Base-by-base conservation (phyloP, 352 stramenopile genomes). In the Phytophthora sojae region DNA sequence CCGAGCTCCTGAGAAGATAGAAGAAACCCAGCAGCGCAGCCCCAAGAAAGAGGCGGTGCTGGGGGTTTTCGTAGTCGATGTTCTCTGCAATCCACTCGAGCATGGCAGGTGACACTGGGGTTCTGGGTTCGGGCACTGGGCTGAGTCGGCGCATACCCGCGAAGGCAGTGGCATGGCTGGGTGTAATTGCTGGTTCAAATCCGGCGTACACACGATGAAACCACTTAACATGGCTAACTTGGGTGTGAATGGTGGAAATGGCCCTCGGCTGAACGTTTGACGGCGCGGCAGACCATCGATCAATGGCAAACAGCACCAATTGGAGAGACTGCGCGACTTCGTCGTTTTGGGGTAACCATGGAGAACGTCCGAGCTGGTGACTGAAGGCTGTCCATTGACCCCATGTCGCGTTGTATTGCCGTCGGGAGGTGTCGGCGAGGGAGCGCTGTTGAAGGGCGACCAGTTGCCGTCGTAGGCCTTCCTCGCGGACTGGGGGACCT, bases 21-120 rank as follows among this genome's bases (percentile, higher is more conserved):
- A 68, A 71, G 26, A 71, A 73, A 57, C 70, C 70, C 64, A 73
- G 42, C 47, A 70, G 14, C 64, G 70, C 44, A 77, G 70, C 70
- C 64, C 70, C 70, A 62, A 57, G 21, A 54, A 71, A 26, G 56
- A 73, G 45, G 64, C 70, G 70, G 3, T 73, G 64, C 30, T 73
- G 50, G 25, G 54, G 62, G 11, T 56, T 58, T 6, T 52, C 1
- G 25, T 53, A 50, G 47, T 72, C 53, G 49, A 55, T 19, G 2
- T 21, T 9, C 0, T 21, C 1, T 11, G 19, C 17, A 7, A 76
- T 51, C 44, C 45, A 53, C 14, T 51, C 15, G 26, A 77, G 64
- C 53, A 77, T 67, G n/a, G 30, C 6, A 1, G 11, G 0, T 15
- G 51, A 52, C 0, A 37, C 42, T 32, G 53, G 58, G 35, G 30